Evolutionary conservation across 2,329 filamentous ascomycete species (phyloP).

Genomic region (Moelleriella libera): DNA sequence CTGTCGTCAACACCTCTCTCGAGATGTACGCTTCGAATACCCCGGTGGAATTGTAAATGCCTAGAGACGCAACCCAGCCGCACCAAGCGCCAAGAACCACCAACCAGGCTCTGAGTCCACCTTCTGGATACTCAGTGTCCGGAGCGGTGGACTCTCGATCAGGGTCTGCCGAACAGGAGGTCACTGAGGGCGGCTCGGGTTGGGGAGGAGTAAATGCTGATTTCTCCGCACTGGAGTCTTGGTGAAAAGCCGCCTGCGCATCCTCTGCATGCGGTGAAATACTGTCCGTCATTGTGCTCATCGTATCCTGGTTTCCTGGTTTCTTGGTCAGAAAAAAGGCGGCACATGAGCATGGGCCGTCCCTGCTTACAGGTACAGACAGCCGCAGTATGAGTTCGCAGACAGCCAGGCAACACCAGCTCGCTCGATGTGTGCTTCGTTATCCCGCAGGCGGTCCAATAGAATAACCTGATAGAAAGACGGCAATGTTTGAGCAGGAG

Average conservation of each 20-base stretch:
- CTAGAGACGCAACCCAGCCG: slow-evolving; percentile 45
- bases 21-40: slow-evolving; percentile 50
- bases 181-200: neutral
- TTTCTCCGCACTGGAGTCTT: neutral
- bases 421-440: neutral
- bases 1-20: slow-evolving; percentile 43
- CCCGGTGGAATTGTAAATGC: slow-evolving; percentile 48
- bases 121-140: slow-evolving; percentile 34
- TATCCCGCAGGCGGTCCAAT: neutral
- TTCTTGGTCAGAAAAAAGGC: neutral
- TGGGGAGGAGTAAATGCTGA: neutral
- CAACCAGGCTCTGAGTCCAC: slow-evolving; percentile 47
- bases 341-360: neutral
- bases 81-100: slow-evolving; percentile 55
- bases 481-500: neutral
- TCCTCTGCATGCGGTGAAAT: neutral
- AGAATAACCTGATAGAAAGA: neutral
- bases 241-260: neutral
- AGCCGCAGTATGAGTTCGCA: neutral
- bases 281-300: neutral
- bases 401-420: neutral
- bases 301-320: neutral
- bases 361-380: neutral
- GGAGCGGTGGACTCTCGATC: neutral
- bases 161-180: neutral